Evolutionary conservation across 2,329 filamentous ascomycete genomes (phyloP).

Genomic region (Xylaria sp.): DNA sequence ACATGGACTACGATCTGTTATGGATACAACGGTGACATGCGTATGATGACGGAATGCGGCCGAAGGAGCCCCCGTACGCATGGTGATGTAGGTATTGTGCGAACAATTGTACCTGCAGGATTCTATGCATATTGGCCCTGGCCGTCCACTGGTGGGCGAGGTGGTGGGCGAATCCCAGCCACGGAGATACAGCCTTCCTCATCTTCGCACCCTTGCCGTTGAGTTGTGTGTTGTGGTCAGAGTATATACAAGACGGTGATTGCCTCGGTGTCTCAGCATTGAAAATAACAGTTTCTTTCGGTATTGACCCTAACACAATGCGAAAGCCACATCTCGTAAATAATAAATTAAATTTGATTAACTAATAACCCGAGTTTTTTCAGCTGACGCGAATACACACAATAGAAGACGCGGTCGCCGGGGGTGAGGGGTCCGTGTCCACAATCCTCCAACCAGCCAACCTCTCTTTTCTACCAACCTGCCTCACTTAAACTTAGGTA

Average conservation of each 20-base stretch:
- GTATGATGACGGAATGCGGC: slow-evolving; percentile 1
- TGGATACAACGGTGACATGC: background rate
- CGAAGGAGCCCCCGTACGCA: background rate
- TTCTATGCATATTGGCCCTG: slow-evolving; percentile 2
- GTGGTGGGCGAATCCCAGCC: slow-evolving; percentile 15
- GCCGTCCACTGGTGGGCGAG: slow-evolving; percentile 3
- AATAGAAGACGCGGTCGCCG: background rate
- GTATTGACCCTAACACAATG: too few species aligned
- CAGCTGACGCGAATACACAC: background rate
- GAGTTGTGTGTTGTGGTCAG: too few species aligned
- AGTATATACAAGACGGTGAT: too few species aligned
- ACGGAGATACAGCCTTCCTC: background rate
- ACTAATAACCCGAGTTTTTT: too few species aligned
- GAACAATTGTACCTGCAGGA: slow-evolving; percentile 19
- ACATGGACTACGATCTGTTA: background rate
- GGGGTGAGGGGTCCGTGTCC: background rate
- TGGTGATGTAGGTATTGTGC: too few species aligned
- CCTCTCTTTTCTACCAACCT: slow-evolving; percentile 19
- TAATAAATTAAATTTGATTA: too few species aligned
- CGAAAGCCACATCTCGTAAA: too few species aligned
- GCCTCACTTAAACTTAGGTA: slow-evolving; percentile 1
- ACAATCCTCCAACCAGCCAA: slow-evolving; percentile 10
- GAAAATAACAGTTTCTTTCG: too few species aligned
- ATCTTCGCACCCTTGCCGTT: background rate
- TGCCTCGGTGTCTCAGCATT: too few species aligned